A percentile compares a stretch with the other conserved stretches of the same genome.
phyloP scores from a whole-genome alignment of 2,329 filamentous ascomycete species.

The Aspergillus terreus region DNA sequence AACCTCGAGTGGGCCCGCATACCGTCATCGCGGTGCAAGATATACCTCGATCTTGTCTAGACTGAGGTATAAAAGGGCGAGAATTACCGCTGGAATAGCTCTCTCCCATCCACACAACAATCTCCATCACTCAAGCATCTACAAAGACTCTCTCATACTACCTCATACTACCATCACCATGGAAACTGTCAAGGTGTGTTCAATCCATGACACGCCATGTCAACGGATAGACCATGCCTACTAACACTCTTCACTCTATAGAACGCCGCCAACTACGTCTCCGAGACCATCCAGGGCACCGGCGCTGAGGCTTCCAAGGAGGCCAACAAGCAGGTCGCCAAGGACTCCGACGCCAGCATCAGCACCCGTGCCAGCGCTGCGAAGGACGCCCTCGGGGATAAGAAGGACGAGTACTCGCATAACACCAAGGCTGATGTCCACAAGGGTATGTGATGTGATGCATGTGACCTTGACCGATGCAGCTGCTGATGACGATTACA shows the following conservation, averaged over 20 bases:
- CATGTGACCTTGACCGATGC: neutral
- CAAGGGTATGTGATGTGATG: neutral
- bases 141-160: no score
- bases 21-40: no score
- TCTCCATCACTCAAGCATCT: no score
- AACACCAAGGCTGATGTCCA: conserved; percentile 27
- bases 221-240: no score
- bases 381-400: conserved; percentile 50
- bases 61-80: no score
- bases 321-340: conserved; percentile 66
- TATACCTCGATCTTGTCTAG: no score
- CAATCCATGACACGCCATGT: neutral
- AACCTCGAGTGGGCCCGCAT: no score
- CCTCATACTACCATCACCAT: neutral
- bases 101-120: no score
- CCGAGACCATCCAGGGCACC: conserved; percentile 59
- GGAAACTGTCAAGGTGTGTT: neutral
- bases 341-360: conserved; percentile 54
- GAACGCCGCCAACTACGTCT: conserved; percentile 67
- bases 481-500: neutral
- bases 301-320: conserved; percentile 60
- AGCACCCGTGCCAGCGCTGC: conserved; percentile 54
- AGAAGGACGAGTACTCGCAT: conserved; percentile 52
- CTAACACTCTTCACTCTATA: conserved; percentile 1
- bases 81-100: no score